Evolutionary conservation across 2,329 filamentous ascomycete species (phyloP), one percentile per base, ranked within the genome.

Genomic region (Raffaelea deltoideospora): DNA sequence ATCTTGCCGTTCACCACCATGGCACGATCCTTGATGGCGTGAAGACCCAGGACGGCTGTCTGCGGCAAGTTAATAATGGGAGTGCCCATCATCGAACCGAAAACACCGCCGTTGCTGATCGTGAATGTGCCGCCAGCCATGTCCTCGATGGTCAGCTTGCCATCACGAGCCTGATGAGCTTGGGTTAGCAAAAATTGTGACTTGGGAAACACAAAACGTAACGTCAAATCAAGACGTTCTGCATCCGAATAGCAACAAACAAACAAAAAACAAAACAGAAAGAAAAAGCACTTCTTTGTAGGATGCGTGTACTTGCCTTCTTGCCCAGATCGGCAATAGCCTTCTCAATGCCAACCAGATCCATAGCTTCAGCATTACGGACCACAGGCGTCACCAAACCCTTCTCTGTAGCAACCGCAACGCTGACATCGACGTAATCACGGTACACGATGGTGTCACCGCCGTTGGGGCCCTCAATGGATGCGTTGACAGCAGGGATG

Each of bases 71-170:
- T 98, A 67, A 98, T 96, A 56, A 98, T 96, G 10, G 90, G 90
- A 0, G 90, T 98, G 35, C 90, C 90, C 82, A 94, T 92, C 41
- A 96, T 68, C 13, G 88, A 95, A 40, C 90, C 90, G 52, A 98
- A 98, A 36, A 98, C 88, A 48, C 90, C 90, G 40, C 90, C 81
- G 57, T 95, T 96, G 68, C 82, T 90, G 65, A 95, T 95, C 43
- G 90, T 96, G 60, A 95, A 98, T 26, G 88, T 95, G 45, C 90
- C 90, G 42, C 90, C 90, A 42, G 90, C 90, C 86, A 98, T 95
- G 56, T 98, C 90, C 64, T 98, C 90, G 50, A 98, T 95, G 3
- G 90, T 96, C 47, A 98, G 72, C 65, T 96, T 96, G 58, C 81
- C 80, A 54, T 95, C 87, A 44, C 90, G 83, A 45, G 90, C 90